Conservation (phyloP, 192 early-diverging fungal genomes). For the Podila minutissima region DNA sequence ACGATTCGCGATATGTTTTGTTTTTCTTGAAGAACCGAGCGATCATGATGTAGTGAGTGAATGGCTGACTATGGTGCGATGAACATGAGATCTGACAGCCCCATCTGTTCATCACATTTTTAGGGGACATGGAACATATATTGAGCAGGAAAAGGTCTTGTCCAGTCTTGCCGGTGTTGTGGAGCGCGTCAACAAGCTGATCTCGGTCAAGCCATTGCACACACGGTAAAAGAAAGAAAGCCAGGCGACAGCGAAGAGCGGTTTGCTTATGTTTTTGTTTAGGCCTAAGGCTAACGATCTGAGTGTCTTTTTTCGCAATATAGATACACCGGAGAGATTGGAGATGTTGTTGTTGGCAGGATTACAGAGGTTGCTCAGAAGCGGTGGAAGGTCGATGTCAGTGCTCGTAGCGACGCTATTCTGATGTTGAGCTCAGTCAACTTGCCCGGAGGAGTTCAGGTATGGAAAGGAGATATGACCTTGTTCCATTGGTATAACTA, state of each 20-base stretch:
- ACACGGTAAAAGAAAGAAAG: conserved; percentile 61
- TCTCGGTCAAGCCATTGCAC: conserved; percentile 89
- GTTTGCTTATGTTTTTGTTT: no score
- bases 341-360: conserved; percentile 96
- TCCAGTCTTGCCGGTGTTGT: conserved; percentile 92
- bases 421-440: conserved; percentile 91
- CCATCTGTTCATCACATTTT: conserved; percentile 3
- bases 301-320: not conserved
- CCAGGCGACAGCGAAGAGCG: not conserved
- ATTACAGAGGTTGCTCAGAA: conserved; percentile 92
- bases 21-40: not conserved
- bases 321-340: conserved; percentile 90
- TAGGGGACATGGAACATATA: conserved; percentile 91
- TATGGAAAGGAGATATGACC: conserved; percentile 25
- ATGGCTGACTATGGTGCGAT: no score
- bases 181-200: conserved; percentile 95
- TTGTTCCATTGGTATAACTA: not conserved
- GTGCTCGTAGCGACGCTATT: conserved; percentile 86
- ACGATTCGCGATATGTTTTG: not conserved
- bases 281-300: not conserved
- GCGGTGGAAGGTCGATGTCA: conserved; percentile 96
- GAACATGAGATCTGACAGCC: not conserved
- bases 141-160: conserved; percentile 72
- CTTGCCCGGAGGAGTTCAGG: conserved; percentile 94
- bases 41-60: not conserved